Evolutionary conservation across 768 basidiomycete species (phyloP).

Genomic region (Termitomyces sp.): DNA sequence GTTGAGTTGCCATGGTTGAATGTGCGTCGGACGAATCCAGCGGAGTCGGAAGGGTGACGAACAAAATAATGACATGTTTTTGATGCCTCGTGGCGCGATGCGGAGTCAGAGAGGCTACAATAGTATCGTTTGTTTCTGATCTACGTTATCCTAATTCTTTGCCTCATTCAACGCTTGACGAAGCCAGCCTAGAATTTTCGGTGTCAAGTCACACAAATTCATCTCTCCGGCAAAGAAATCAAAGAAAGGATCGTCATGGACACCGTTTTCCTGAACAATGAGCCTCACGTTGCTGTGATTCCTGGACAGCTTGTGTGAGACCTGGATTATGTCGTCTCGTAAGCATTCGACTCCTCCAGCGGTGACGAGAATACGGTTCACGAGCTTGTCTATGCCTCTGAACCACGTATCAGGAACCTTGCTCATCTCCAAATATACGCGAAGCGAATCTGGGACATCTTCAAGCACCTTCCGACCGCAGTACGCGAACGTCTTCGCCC

Average conservation of each 20-base stretch:
- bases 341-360: conserved; percentile 26
- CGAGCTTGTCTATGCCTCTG: conserved; percentile 23
- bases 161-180: conserved; percentile 10
- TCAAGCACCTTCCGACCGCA: conserved; percentile 9
- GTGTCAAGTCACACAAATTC: conserved; percentile 13
- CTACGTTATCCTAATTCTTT: neutral
- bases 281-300: conserved; percentile 8
- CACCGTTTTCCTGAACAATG: conserved; percentile 22
- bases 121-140: neutral
- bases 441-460: conserved; percentile 11
- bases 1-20: neutral
- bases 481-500: neutral
- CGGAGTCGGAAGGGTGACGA: neutral
- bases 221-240: conserved; percentile 16
- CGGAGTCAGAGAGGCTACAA: neutral
- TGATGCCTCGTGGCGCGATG: neutral
- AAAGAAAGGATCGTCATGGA: conserved; percentile 27
- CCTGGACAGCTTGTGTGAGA: conserved; percentile 12
- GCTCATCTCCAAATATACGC: conserved; percentile 23
- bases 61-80: neutral
- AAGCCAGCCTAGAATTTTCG: conserved; percentile 19
- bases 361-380: conserved; percentile 27
- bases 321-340: conserved; percentile 23
- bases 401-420: conserved; percentile 26
- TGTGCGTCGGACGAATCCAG: neutral